Percentiles rank a stretch among this genome's conserved stretches.
Evolutionary conservation across 2,329 filamentous ascomycete species (phyloP).

Genomic region (Thelonectria blattea): DNA sequence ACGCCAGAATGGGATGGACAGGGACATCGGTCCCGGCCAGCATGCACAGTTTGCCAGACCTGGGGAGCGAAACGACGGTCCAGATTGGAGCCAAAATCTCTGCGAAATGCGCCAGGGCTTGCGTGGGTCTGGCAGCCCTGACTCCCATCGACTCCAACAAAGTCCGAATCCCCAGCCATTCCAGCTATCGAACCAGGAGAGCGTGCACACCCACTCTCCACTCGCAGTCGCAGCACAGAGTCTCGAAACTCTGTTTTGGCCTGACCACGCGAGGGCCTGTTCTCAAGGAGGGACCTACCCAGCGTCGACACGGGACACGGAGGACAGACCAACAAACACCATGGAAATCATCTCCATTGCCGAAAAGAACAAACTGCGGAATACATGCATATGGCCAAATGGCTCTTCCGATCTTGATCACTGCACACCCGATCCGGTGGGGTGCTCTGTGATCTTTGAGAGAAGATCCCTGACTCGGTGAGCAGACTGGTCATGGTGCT

Average conservation of each 20-base stretch:
- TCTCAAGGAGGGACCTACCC: not conserved
- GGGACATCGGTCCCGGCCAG: slow-evolving; percentile 20
- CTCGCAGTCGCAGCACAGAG: slow-evolving; percentile 6
- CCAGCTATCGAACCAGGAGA: slow-evolving; percentile 26
- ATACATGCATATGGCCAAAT: too few species aligned
- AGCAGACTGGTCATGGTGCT: slow-evolving; percentile 1
- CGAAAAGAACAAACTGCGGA: too few species aligned
- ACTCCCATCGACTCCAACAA: slow-evolving; percentile 4
- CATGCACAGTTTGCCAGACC: slow-evolving; percentile 15
- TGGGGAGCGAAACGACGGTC: slow-evolving; percentile 29
- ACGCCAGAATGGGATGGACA: slow-evolving; percentile 3
- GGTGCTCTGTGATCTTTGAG: not conserved
- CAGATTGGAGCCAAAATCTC: slow-evolving; percentile 26
- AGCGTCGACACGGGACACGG: too few species aligned
- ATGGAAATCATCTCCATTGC: not conserved
- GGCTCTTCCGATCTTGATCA: not conserved
- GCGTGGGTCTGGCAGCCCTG: slow-evolving; percentile 10
- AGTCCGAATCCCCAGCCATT: slow-evolving; percentile 17
- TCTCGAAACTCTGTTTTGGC: slow-evolving; percentile 9
- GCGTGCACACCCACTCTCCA: slow-evolving; percentile 12
- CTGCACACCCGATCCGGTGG: not conserved
- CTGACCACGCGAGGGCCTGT: not conserved
- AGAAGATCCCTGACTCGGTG: slow-evolving; percentile 4
- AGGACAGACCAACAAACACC: not conserved
- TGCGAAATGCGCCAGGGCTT: slow-evolving; percentile 4